Evolutionary conservation across 1,139 yeast genomes (phyloP).

Genomic region (Kodamaea suecica): DNA sequence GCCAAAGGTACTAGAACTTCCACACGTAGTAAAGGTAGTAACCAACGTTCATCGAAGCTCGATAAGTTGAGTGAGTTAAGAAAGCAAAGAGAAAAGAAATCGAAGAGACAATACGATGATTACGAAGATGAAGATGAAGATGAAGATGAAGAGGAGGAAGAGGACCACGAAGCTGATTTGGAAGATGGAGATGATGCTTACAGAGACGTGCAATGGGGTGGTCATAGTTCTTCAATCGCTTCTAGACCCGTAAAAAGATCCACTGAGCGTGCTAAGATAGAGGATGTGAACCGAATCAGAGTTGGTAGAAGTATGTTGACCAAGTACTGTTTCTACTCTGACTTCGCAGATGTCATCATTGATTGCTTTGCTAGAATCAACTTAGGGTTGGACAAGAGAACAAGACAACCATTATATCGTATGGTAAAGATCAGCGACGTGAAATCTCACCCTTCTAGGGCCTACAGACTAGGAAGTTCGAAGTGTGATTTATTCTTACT

Average conservation of each 20-base stretch:
- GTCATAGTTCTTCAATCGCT: conserved; percentile 1
- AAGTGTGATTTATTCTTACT: conserved; percentile 60
- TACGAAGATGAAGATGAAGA: conserved; percentile 25
- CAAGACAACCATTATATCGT: conserved; percentile 69
- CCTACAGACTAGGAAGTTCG: conserved; percentile 54
- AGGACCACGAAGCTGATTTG: conserved; percentile 35
- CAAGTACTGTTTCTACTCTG: conserved; percentile 78
- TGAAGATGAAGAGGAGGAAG: conserved; percentile 40
- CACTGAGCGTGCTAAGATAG: conserved; percentile 38
- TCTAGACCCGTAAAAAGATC: conserved; percentile 26
- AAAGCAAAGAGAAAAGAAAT: conserved; percentile 74
- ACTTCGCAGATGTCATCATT: conserved; percentile 62
- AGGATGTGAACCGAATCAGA: conserved; percentile 66
- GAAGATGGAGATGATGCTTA: conserved; percentile 37
- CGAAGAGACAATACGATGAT: conserved; percentile 32
- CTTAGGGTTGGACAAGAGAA: conserved; percentile 65
- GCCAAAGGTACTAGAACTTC: conserved; percentile 27
- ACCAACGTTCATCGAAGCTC: conserved; percentile 28
- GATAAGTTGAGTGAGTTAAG: conserved; percentile 78
- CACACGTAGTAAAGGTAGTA: conserved; percentile 21
- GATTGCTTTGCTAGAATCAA: conserved; percentile 83
- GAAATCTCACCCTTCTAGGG: conserved; percentile 44
- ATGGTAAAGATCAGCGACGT: conserved; percentile 77
- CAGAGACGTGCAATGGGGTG: conserved; percentile 19
- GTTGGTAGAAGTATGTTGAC: conserved; percentile 76